phyloP scores from a whole-genome alignment of 768 basidiomycete species.

The Myochromella boudieri region DNA sequence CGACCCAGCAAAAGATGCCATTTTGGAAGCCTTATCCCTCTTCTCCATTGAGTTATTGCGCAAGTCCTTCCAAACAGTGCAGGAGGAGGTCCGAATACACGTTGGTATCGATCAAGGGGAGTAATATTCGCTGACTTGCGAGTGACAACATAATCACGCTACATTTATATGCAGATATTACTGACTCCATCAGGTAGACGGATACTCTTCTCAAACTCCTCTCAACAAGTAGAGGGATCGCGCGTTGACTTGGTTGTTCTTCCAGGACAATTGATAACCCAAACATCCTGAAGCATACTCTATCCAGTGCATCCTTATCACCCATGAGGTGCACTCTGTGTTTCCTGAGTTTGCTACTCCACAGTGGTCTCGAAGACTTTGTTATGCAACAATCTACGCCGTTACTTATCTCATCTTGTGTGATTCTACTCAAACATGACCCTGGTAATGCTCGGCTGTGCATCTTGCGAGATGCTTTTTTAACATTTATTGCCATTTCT shows the following conservation, averaged over 20 bases:
- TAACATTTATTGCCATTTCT: slow-evolving; percentile 33
- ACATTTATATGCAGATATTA: slow-evolving; percentile 5
- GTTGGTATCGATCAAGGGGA: slow-evolving; percentile 32
- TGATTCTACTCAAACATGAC: slow-evolving; percentile 5
- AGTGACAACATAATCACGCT: neutral
- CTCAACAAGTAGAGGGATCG: neutral
- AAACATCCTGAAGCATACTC: too few species aligned
- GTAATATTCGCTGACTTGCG: neutral
- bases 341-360: slow-evolving; percentile 37
- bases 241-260: too few species aligned
- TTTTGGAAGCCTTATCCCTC: slow-evolving; percentile 31
- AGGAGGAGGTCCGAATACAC: slow-evolving; percentile 25
- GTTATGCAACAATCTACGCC: slow-evolving; percentile 5
- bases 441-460: neutral
- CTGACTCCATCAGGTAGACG: slow-evolving; percentile 9
- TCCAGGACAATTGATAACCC: too few species aligned
- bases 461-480: slow-evolving; percentile 32
- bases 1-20: slow-evolving; percentile 32
- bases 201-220: neutral
- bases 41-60: slow-evolving; percentile 15
- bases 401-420: slow-evolving; percentile 12
- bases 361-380: slow-evolving; percentile 18
- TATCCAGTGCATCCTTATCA: too few species aligned
- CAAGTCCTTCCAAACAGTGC: slow-evolving; percentile 18
- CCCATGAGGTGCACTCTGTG: slow-evolving; percentile 23